These are phyloP conservation scores for Marasmius fiardii DNA, from an alignment of 1,284 basidiomycete species.

Conservation along the genomic window DNA sequence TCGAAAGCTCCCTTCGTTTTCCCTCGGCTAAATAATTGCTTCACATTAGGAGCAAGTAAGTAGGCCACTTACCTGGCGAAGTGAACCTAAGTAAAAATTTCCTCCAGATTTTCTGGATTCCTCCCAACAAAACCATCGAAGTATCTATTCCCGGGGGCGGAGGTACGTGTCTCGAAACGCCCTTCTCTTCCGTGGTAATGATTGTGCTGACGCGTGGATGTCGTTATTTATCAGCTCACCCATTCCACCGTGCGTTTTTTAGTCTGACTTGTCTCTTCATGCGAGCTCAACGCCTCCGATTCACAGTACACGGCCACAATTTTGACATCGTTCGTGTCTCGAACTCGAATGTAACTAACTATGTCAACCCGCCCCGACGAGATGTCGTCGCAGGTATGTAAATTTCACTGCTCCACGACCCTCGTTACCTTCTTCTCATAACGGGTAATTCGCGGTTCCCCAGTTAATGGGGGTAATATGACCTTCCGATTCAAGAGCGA, in stretches of 20 bases:
- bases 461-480: slow-evolving; percentile 27
- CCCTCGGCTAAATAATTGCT: neutral
- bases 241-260: slow-evolving; percentile 29
- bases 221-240: slow-evolving; percentile 21
- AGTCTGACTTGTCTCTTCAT: neutral
- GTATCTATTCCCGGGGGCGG: slow-evolving; percentile 32
- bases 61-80: neutral
- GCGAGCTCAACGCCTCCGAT: neutral
- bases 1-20: neutral
- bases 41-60: neutral
- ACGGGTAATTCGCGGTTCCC: neutral
- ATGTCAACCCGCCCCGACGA: slow-evolving; percentile 30
- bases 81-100: neutral
- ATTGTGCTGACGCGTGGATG: neutral
- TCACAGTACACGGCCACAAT: slow-evolving; percentile 33
- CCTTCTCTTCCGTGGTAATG: neutral
- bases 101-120: slow-evolving; percentile 23
- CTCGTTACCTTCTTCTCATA: neutral
- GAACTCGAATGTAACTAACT: slow-evolving; percentile 23
- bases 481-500: slow-evolving; percentile 30
- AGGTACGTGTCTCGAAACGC: neutral
- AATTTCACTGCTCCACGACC: neutral
- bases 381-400: slow-evolving; percentile 26
- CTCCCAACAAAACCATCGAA: slow-evolving; percentile 28
- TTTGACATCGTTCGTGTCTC: slow-evolving; percentile 30